These are phyloP conservation scores for Mortierella antarctica DNA, from an alignment of 192 early-diverging fungal species.

Conservation along the genomic window DNA sequence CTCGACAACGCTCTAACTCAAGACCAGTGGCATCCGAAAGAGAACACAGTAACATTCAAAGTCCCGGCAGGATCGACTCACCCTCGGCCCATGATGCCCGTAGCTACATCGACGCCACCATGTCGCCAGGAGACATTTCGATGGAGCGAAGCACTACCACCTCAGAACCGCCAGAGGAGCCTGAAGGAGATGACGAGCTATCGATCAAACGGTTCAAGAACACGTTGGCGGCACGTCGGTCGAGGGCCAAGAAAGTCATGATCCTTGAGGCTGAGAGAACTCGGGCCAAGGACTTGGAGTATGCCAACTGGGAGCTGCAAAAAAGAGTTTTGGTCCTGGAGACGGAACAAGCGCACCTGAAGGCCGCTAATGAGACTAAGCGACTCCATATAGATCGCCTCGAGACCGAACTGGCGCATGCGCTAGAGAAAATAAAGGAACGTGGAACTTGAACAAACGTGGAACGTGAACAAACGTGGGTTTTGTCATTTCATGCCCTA, in stretches of 20 bases:
- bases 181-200: not conserved
- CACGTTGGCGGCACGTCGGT: constrained; percentile 1
- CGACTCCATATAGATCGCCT: not conserved
- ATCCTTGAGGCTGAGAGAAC: constrained; percentile 1
- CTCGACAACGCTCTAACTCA: no score
- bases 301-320: not conserved
- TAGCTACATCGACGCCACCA: no score
- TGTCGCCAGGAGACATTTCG: no score
- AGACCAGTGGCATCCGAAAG: no score
- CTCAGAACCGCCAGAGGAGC: no score
- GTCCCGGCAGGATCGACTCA: no score
- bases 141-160: no score
- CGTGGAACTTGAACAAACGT: not conserved
- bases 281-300: not conserved
- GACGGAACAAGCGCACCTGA: not conserved
- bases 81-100: no score
- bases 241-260: constrained; percentile 6
- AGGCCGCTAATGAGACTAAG: not conserved
- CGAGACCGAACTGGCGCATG: not conserved
- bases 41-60: no score
- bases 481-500: no score
- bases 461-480: not conserved
- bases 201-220: constrained; percentile 5
- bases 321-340: not conserved
- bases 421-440: not conserved